These are phyloP conservation scores for Phaffia rhodozyma DNA, from an alignment of 1,284 basidiomycete genomes.

Conservation along the genomic window DNA sequence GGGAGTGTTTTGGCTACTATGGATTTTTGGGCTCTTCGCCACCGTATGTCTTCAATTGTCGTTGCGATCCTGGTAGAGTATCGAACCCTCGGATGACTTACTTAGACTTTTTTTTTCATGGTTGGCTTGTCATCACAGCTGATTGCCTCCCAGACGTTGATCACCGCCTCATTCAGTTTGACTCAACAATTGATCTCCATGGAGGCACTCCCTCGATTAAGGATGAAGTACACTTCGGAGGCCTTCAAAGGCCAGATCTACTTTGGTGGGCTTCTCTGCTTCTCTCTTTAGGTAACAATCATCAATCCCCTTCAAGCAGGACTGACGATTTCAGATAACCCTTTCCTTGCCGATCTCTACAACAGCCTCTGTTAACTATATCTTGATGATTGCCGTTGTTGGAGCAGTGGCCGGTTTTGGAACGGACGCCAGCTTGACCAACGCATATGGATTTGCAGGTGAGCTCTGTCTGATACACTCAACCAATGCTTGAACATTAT, in stretches of 20 bases:
- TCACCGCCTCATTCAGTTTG: slow-evolving; percentile 54
- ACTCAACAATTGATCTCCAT: slow-evolving; percentile 52
- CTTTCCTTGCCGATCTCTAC: not conserved
- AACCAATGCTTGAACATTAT: not conserved
- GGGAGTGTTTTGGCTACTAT: slow-evolving; percentile 47
- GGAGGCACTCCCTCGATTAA: slow-evolving; percentile 46
- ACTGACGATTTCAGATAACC: not conserved
- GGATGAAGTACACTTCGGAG: slow-evolving; percentile 47
- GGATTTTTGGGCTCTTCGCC: slow-evolving; percentile 1
- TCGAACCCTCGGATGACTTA: not conserved
- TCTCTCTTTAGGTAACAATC: not conserved
- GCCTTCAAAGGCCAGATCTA: slow-evolving; percentile 52
- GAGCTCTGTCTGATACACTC: not conserved
- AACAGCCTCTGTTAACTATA: slow-evolving; percentile 7
- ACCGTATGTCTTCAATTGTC: slow-evolving; percentile 37
- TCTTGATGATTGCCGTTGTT: slow-evolving; percentile 46
- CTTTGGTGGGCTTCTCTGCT: slow-evolving; percentile 24
- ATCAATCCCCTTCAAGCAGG: not conserved
- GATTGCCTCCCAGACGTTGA: slow-evolving; percentile 53
- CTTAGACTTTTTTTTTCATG: not conserved
- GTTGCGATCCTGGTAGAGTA: too few relatives aligned
- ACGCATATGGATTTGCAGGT: slow-evolving; percentile 40
- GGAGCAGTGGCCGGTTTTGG: slow-evolving; percentile 49
- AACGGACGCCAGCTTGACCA: slow-evolving; percentile 41
- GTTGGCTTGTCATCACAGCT: slow-evolving; percentile 30